These are phyloP conservation scores for Starmerella lactis-condensi DNA, from an alignment of 805 yeast genomes.

Conservation along the genomic window DNA sequence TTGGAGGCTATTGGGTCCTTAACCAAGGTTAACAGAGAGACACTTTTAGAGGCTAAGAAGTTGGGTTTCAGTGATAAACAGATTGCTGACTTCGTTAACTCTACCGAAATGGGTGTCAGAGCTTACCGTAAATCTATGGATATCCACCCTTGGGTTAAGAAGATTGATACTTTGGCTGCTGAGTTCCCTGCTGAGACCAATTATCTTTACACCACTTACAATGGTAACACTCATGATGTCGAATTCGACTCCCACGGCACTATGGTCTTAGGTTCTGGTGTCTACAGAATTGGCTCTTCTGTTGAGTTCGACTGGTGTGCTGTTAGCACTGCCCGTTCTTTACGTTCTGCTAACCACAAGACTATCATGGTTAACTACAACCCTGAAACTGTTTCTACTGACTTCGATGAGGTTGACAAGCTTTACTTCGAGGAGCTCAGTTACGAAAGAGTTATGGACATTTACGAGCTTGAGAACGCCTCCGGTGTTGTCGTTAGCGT, in stretches of 20 bases:
- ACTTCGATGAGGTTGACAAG: constrained; percentile 94
- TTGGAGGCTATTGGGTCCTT: constrained; percentile 19
- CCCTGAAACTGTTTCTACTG: constrained; percentile 97
- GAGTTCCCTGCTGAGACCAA: constrained; percentile 97
- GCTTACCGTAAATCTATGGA: constrained; percentile 60
- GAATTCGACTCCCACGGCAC: constrained; percentile 78
- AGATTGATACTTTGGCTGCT: constrained; percentile 93
- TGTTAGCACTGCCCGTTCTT: constrained; percentile 85
- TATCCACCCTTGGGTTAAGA: constrained; percentile 82
- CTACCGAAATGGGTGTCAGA: constrained; percentile 67
- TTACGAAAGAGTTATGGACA: constrained; percentile 92
- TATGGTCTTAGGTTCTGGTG: constrained; percentile 96
- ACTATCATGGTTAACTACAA: constrained; percentile 94
- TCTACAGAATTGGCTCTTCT: constrained; percentile 93
- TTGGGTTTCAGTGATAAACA: constrained; percentile 91
- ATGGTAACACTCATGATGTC: constrained; percentile 72
- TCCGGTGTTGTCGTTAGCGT: constrained; percentile 87
- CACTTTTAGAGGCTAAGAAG: constrained; percentile 65
- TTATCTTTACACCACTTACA: constrained; percentile 88
- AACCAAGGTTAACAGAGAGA: constrained; percentile 38
- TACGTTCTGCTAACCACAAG: constrained; percentile 68
- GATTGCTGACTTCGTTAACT: constrained; percentile 57
- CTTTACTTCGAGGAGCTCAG: constrained; percentile 89
- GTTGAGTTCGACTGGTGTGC: constrained; percentile 99
- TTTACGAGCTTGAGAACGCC: constrained; percentile 79